Evolutionary conservation across 2,329 filamentous ascomycete genomes (phyloP).

Genomic region (Coleophoma crateriformis): DNA sequence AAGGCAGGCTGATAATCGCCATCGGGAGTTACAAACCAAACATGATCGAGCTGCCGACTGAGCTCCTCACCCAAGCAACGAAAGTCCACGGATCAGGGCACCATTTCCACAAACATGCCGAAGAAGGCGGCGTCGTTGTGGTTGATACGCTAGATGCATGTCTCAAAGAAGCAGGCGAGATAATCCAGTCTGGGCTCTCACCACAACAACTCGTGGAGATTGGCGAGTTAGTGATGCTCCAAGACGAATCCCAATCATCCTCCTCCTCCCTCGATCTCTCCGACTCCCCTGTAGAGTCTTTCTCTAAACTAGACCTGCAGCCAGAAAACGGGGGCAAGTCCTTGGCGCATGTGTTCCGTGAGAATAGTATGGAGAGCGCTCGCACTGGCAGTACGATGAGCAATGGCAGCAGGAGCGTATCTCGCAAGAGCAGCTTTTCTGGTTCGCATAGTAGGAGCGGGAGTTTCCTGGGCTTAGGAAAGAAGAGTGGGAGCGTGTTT

Average conservation of each 20-base stretch:
- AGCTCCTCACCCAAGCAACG: constrained; percentile 61
- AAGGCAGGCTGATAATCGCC: constrained; percentile 66
- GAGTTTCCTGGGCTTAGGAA: constrained; percentile 7
- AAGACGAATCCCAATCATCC: constrained; percentile 22
- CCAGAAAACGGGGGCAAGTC: neutral
- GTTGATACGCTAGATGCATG: constrained; percentile 77
- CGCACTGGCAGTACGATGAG: neutral
- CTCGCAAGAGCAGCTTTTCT: constrained; percentile 16
- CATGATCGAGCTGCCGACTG: constrained; percentile 80
- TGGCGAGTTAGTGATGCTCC: constrained; percentile 68
- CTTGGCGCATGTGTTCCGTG: neutral
- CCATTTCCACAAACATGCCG: constrained; percentile 63
- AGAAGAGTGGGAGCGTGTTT: constrained; percentile 4
- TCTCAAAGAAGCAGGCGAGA: constrained; percentile 78
- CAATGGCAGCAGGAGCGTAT: neutral
- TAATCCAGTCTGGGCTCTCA: constrained; percentile 70
- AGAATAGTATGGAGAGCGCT: neutral
- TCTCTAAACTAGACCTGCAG: constrained; percentile 1
- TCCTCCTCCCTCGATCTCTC: constrained; percentile 4
- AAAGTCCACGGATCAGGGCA: constrained; percentile 44
- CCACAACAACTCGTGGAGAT: constrained; percentile 79
- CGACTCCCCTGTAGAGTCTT: constrained; percentile 2
- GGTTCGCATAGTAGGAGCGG: constrained; percentile 8
- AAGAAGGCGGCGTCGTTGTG: constrained; percentile 60
- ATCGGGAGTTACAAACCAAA: constrained; percentile 64